Percentiles rank a stretch among this genome's conserved stretches.
Evolutionary conservation across 805 yeast species (phyloP).

Genomic region (Vanderwaltozyma tropicalis): DNA sequence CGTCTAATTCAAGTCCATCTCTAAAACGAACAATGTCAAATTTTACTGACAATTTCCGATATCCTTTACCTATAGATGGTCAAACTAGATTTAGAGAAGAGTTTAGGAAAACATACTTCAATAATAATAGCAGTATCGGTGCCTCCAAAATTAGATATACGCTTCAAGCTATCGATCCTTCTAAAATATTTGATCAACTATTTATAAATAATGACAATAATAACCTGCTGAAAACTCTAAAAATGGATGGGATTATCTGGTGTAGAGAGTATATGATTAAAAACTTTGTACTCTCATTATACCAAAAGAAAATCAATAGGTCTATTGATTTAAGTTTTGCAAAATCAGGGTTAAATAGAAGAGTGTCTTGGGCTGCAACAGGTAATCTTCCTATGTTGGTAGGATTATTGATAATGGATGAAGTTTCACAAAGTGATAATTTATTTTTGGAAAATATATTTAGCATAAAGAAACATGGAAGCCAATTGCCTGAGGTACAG

Average conservation of each 20-base stretch:
- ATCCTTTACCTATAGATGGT: conserved; percentile 20
- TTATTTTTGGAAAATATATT: conserved; percentile 17
- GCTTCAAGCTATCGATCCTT: conserved; percentile 11
- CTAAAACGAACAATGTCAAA: background rate
- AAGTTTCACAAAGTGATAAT: conserved; percentile 16
- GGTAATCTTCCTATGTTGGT: conserved; percentile 19
- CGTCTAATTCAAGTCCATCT: background rate
- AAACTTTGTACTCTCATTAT: conserved; percentile 9
- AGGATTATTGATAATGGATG: conserved; percentile 16
- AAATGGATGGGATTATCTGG: conserved; percentile 24
- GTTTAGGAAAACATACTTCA: conserved; percentile 3
- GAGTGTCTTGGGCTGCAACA: conserved; percentile 23
- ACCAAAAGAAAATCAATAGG: background rate
- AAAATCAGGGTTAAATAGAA: conserved; percentile 24
- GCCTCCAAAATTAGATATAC: background rate
- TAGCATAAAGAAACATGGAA: conserved; percentile 14
- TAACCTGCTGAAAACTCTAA: conserved; percentile 7
- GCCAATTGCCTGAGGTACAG: no score
- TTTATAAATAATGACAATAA: background rate
- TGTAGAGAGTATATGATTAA: conserved; percentile 24
- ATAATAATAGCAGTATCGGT: background rate
- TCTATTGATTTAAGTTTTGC: conserved; percentile 13
- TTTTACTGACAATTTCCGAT: conserved; percentile 1
- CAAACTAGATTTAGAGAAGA: conserved; percentile 15
- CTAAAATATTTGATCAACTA: conserved; percentile 12